These are phyloP conservation scores for Daldinia eschscholtzii DNA, from an alignment of 2,329 filamentous ascomycete genomes.

Conservation along the genomic window DNA sequence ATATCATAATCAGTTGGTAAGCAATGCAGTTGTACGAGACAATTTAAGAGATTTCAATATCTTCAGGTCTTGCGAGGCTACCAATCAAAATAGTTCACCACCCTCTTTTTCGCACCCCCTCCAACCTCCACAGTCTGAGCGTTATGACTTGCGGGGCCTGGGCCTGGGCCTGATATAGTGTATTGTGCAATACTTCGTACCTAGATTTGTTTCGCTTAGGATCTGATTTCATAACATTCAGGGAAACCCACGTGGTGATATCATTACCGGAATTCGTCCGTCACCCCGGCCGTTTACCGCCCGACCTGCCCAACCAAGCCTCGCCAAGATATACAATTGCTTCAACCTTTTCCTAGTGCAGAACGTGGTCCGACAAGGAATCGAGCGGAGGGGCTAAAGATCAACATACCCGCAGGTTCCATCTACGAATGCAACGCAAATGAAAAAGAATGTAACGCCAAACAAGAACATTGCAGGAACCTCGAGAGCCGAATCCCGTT, in stretches of 20 bases:
- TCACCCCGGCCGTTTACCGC: neutral
- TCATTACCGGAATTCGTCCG: conserved; percentile 1
- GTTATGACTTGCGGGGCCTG: neutral
- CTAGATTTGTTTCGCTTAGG: neutral
- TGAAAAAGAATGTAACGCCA: neutral
- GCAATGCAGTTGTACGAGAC: neutral
- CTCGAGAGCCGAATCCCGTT: neutral
- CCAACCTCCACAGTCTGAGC: neutral
- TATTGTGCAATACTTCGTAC: neutral
- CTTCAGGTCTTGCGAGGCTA: conserved; percentile 4
- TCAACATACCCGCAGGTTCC: neutral
- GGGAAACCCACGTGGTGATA: conserved; percentile 7
- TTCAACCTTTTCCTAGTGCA: conserved; percentile 7
- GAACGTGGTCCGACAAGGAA: conserved; percentile 3
- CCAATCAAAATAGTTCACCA: neutral
- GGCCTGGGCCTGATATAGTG: too few species aligned
- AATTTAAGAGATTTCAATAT: neutral
- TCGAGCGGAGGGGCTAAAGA: neutral
- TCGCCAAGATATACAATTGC: conserved; percentile 5
- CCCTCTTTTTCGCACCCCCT: neutral
- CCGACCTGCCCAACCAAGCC: neutral
- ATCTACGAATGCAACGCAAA: neutral
- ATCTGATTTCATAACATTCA: neutral
- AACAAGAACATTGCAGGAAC: neutral
- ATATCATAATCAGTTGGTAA: conserved; percentile 1